Percentiles rank a stretch among this genome's conserved stretches.
Conservation (phyloP, 306 rosid species). For the Begonia peltatifolia region DNA sequence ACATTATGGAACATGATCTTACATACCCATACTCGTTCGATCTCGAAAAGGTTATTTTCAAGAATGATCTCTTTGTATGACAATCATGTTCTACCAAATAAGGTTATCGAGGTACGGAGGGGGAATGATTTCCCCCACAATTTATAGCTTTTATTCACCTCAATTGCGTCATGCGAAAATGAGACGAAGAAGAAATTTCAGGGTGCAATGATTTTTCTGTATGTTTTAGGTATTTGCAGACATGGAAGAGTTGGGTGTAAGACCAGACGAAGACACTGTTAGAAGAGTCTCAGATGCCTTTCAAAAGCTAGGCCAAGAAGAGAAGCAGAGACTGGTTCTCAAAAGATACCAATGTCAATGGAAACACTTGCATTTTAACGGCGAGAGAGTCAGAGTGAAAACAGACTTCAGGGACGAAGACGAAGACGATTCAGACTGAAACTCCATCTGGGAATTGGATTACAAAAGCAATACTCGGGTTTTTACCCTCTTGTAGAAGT, state of each 20-base stretch:
- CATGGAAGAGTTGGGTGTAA: constrained; percentile 74
- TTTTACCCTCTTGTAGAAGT: no score
- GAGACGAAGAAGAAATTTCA: background rate
- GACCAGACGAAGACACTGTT: constrained; percentile 81
- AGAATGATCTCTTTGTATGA: constrained; percentile 77
- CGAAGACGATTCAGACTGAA: constrained; percentile 5
- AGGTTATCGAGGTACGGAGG: constrained; percentile 52
- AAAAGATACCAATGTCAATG: constrained; percentile 57
- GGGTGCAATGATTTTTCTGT: constrained; percentile 3
- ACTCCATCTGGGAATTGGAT: background rate
- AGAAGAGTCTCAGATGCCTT: constrained; percentile 54
- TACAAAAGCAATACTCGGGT: background rate
- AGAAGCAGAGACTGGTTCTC: constrained; percentile 37
- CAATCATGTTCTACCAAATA: constrained; percentile 50
- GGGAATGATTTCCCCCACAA: background rate
- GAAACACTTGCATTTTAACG: constrained; percentile 76
- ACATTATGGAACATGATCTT: constrained; percentile 91
- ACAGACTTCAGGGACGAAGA: constrained; percentile 25
- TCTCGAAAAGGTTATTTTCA: constrained; percentile 68
- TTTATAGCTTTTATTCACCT: no score
- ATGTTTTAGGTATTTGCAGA: constrained; percentile 64
- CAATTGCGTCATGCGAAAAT: no score
- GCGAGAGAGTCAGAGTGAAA: constrained; percentile 68
- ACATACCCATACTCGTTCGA: constrained; percentile 52
- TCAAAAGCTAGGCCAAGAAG: constrained; percentile 46